Evolutionary conservation across 2,329 filamentous ascomycete species (phyloP).

Genomic region (Dothistroma septosporum): DNA sequence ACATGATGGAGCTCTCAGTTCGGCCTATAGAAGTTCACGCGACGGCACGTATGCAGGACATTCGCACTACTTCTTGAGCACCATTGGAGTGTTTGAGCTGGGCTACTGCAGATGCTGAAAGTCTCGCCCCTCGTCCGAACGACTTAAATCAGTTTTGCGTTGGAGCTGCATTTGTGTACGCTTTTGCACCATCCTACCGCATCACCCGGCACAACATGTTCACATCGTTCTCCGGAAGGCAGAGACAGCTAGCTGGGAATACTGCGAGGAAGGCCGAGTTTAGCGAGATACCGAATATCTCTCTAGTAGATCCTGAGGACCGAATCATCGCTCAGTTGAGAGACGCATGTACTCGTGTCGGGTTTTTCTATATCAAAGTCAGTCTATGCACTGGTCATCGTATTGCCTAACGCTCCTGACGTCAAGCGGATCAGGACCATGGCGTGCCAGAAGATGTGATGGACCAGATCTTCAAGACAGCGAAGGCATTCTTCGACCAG

Average conservation of each 20-base stretch:
- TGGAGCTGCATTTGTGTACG: not conserved
- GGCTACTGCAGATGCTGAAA: not conserved
- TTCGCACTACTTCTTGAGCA: not conserved
- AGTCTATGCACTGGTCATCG: not conserved
- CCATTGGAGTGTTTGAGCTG: not conserved
- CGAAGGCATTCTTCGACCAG: conserved; percentile 33
- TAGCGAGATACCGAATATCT: conserved; percentile 24
- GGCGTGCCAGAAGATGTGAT: conserved; percentile 53
- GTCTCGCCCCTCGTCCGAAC: not conserved
- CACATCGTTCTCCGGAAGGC: conserved; percentile 22
- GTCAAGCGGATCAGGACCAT: conserved; percentile 61
- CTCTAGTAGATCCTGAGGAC: conserved; percentile 15
- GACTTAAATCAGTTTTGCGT: not conserved
- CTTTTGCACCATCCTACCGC: not conserved
- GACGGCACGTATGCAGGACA: not conserved
- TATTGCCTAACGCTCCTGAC: not conserved
- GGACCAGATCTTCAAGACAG: conserved; percentile 17
- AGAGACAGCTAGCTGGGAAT: conserved; percentile 20
- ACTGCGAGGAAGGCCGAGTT: conserved; percentile 23
- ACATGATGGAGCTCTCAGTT: not conserved
- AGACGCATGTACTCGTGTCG: conserved; percentile 23
- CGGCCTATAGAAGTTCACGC: not conserved
- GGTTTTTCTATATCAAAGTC: conserved; percentile 27
- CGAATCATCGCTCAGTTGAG: conserved; percentile 18
- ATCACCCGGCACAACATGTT: conserved; percentile 4